phyloP scores from a whole-genome alignment of 2,329 filamentous ascomycete genomes.

The Stagonosporopsis cucurbitacearum region DNA sequence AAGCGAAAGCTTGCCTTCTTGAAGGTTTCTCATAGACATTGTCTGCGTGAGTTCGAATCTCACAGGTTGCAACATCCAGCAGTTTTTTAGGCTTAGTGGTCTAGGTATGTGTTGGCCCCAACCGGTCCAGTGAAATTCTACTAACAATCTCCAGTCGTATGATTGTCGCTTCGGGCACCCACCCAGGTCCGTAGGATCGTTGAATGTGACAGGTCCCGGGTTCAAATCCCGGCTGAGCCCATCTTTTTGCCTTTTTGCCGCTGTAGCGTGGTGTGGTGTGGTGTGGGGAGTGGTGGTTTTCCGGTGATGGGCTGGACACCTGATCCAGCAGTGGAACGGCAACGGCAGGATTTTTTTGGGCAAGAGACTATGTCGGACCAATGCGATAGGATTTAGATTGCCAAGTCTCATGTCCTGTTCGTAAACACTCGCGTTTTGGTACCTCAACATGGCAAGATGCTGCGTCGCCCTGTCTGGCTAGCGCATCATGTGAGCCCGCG shows the following conservation, averaged over 20 bases:
- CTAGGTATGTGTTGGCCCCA: too few relatives aligned
- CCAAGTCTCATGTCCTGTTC: too few relatives aligned
- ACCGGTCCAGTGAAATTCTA: too few relatives aligned
- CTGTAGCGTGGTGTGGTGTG: not conserved
- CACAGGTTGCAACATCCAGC: not conserved
- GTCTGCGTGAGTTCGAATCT: constrained; percentile 13
- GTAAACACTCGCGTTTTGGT: not conserved
- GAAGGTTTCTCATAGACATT: constrained; percentile 3
- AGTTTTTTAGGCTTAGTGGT: constrained; percentile 8
- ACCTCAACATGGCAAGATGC: not conserved
- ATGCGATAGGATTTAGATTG: not conserved
- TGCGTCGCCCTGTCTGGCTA: not conserved
- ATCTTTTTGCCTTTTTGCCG: constrained; percentile 5
- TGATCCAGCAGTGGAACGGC: not conserved
- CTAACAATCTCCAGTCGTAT: too few relatives aligned
- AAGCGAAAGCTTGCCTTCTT: not conserved
- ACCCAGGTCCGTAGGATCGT: constrained; percentile 6
- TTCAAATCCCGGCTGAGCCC: constrained; percentile 21
- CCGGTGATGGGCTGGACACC: not conserved
- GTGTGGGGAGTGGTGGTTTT: too few relatives aligned
- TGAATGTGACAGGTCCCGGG: constrained; percentile 18
- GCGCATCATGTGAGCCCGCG: constrained; percentile 13
- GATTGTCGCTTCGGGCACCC: constrained; percentile 11
- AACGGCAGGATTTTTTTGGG: not conserved
- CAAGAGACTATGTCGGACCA: not conserved